Evolutionary conservation across 208 protist species (phyloP), one percentile per base, ranked within the genome.

Genomic region (Phytomonas francai): DNA sequence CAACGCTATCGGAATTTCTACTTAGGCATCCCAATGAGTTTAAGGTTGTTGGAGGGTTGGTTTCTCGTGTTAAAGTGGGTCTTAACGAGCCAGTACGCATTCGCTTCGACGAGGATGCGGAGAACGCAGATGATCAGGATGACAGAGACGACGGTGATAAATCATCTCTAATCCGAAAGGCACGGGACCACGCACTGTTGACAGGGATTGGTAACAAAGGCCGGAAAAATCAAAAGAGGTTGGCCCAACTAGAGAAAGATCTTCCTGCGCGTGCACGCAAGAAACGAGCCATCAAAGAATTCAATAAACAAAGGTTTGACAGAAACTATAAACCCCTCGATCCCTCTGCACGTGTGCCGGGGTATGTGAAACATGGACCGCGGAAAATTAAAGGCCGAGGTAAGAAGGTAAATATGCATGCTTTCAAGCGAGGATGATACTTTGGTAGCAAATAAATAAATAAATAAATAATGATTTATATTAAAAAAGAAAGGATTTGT

Each of bases 251-350:
- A 12, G 54, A 42, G 64, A 66, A 72, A 42, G 83, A 93, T 61
- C 60, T 89, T 56, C 80, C 87, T 5, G 67, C 81, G 32, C 79
- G 84, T 2, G 84, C 86, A 11, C 79, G 81, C 16, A 93, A 93
- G 81, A 83, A 80, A 70, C 67, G 74, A 1, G 59, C 71, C 22
- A 67, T 78, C 33, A 89, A 93, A 77, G 77, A 62, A 58, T 88
- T 92, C 72, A 95, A 95, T 65, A 75, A 80, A 61, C 66, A 65
- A 29, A 80, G 87, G 58, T 91, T 84, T 69, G 90, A 95, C 73
- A 79, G 83, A 32, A 95, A 95, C 78, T 89, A 93, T 76, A 92
- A 93, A 74, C 75, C 77, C 30, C 65, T 89, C 36, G 85, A 93
- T 72, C 73, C 85, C 6, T 81, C 79, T 9, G 87, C 85, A 45